These are phyloP conservation scores for Nicotiana attenuata DNA, from an alignment of 257 asterid genomes.

Conservation along the genomic window DNA sequence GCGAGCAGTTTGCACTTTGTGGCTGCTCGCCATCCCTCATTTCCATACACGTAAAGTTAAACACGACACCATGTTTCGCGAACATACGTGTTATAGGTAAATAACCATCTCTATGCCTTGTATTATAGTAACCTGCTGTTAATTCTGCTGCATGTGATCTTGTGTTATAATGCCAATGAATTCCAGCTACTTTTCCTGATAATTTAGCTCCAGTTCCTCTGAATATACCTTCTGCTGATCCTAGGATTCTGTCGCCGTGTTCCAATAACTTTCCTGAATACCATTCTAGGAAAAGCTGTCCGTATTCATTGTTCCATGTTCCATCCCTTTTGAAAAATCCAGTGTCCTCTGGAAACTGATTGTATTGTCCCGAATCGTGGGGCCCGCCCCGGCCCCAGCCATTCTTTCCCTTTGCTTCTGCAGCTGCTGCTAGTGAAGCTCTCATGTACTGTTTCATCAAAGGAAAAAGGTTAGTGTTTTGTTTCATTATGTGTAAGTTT, in stretches of 20 bases:
- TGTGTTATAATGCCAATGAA: slow-evolving; percentile 86
- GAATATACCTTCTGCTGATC: slow-evolving; percentile 56
- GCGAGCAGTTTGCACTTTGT: slow-evolving; percentile 59
- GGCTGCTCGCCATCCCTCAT: slow-evolving; percentile 89
- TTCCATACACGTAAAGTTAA: slow-evolving; percentile 96
- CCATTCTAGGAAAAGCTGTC: slow-evolving; percentile 80
- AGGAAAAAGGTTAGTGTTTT: neutral
- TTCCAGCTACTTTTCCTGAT: slow-evolving; percentile 91
- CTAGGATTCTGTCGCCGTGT: slow-evolving; percentile 74
- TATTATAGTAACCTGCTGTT: slow-evolving; percentile 91
- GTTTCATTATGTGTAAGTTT: neutral
- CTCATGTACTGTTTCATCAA: slow-evolving; percentile 62
- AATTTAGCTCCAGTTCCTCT: slow-evolving; percentile 64
- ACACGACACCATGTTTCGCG: slow-evolving; percentile 53
- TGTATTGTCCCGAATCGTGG: slow-evolving; percentile 75
- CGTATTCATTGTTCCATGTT: slow-evolving; percentile 76
- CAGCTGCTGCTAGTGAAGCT: slow-evolving; percentile 84
- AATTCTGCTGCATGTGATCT: slow-evolving; percentile 89
- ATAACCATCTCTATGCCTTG: slow-evolving; percentile 72
- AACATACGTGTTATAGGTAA: slow-evolving; percentile 76
- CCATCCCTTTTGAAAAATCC: slow-evolving; percentile 74
- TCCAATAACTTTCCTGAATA: slow-evolving; percentile 63
- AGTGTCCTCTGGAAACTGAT: slow-evolving; percentile 75
- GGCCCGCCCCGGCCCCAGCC: slow-evolving; percentile 88
- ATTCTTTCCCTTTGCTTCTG: slow-evolving; percentile 52